Evolutionary conservation across 2,329 filamentous ascomycete genomes (phyloP).

Genomic region (Colletotrichum abscissum): DNA sequence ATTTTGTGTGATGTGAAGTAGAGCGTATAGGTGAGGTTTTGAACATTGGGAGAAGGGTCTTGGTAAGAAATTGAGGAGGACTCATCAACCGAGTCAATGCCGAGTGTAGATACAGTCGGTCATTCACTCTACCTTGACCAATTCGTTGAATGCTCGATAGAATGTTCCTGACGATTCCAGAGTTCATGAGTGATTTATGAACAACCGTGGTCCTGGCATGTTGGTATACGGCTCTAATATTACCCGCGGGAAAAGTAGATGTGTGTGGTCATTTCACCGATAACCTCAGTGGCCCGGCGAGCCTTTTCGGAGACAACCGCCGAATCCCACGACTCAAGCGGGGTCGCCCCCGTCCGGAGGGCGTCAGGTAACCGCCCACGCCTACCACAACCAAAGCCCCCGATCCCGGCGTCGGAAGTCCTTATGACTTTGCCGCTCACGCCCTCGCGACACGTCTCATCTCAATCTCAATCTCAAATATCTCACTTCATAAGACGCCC

Average conservation of each 20-base stretch:
- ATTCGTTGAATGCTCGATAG: neutral
- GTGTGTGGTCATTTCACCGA: neutral
- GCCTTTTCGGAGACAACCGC: neutral
- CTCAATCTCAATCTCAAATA: slow-evolving; percentile 31
- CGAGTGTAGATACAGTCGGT: neutral
- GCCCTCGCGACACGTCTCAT: slow-evolving; percentile 35
- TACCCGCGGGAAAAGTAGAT: neutral
- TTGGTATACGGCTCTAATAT: neutral
- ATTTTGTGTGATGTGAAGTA: neutral
- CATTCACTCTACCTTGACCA: neutral
- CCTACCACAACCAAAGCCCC: slow-evolving; percentile 5
- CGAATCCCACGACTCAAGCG: slow-evolving; percentile 1
- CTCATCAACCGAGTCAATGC: neutral
- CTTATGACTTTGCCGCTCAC: slow-evolving; percentile 16
- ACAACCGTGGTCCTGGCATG: neutral
- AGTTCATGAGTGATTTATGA: neutral
- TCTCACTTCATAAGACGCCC: neutral
- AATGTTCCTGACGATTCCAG: neutral
- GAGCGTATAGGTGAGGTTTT: neutral
- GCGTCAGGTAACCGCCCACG: slow-evolving; percentile 1
- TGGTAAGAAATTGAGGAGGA: neutral
- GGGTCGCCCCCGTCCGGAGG: slow-evolving; percentile 23
- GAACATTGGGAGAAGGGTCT: no score
- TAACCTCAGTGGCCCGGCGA: neutral
- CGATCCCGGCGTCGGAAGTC: neutral